Evolutionary conservation across 208 protist species (phyloP), one percentile per base, ranked within the genome.

Genomic region (Leishmania arabica): DNA sequence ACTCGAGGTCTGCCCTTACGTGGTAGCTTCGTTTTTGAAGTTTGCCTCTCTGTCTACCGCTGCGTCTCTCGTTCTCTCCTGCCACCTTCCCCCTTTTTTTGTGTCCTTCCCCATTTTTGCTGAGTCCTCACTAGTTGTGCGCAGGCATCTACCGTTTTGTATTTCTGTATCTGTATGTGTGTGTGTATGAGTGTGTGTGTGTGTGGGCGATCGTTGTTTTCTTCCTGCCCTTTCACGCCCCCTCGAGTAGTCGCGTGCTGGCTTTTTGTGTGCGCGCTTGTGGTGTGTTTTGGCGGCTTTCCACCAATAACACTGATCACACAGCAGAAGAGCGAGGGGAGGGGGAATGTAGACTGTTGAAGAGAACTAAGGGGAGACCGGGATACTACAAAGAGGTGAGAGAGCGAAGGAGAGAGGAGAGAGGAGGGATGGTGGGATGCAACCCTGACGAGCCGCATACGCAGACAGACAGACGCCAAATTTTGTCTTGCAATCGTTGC

Each of bases 51-150:
- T 37, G 0, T 77, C 7, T 45, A 5, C 21, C n/a, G 34, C 34
- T 51, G 54, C 17, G 65, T 81, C 70, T 49, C 37, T 65, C 40
- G 40, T 53, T 34, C 69, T 53, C 45, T 73, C 24, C n/a, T 73
- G 21, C 40, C 45, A 24, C 13, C 45, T 73, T 31, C 11, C n/a
- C 11, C 77, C 47, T 37, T 49, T 31, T 27, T 75, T 81, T 77
- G 64, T 42, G 34, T 42, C 69, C 75, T 37, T 77, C 62, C 11
- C 70, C 24, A 0, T 13, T 53, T 69, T 58, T 72, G 0, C 56
- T 65, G 65, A 19, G 47, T 34, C 31, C 62, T 56, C 21, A 60
- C 17, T 9, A 31, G 27, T 37, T 45, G 68, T 17, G 21, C 40
- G 17, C 68, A 73, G 11, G 45, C 8, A 60, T 40, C 34, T 27